Evolutionary conservation across 495 filamentous ascomycete species (phyloP).

Genomic region (Cercophora samala): DNA sequence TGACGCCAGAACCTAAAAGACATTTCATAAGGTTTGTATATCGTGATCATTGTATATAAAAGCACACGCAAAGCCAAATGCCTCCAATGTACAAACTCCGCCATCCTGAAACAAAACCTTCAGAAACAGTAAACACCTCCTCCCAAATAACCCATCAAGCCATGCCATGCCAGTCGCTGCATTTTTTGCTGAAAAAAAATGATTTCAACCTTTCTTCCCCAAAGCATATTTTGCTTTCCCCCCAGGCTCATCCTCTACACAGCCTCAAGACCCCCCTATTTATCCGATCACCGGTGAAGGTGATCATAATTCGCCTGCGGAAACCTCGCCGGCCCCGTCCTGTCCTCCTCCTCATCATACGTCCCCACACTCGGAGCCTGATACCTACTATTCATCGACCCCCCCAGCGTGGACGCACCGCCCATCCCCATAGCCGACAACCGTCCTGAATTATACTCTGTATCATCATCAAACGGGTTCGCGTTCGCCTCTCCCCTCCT

Average conservation of each 20-base stretch:
- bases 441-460: constrained; percentile 36
- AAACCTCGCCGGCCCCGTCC: constrained; percentile 39
- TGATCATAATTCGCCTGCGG: constrained; percentile 46
- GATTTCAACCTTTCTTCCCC: too few species aligned
- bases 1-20: background rate
- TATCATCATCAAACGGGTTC: constrained; percentile 44
- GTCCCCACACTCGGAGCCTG: constrained; percentile 32
- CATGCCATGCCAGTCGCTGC: background rate
- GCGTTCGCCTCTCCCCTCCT: constrained; percentile 28
- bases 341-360: constrained; percentile 39
- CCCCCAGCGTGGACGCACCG: background rate
- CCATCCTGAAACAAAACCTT: background rate
- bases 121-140: background rate
- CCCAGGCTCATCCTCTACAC: too few species aligned
- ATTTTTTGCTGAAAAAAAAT: background rate
- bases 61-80: background rate
- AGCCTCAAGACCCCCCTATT: background rate
- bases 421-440: constrained; percentile 21
- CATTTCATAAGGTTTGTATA: background rate
- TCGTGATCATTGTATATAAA: background rate
- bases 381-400: constrained; percentile 26
- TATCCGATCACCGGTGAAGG: constrained; percentile 22
- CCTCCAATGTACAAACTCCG: background rate
- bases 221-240: background rate
- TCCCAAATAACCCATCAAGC: background rate